Evolutionary conservation across 305 asterid species (phyloP).

Genomic region (Fraxinus sp.): DNA sequence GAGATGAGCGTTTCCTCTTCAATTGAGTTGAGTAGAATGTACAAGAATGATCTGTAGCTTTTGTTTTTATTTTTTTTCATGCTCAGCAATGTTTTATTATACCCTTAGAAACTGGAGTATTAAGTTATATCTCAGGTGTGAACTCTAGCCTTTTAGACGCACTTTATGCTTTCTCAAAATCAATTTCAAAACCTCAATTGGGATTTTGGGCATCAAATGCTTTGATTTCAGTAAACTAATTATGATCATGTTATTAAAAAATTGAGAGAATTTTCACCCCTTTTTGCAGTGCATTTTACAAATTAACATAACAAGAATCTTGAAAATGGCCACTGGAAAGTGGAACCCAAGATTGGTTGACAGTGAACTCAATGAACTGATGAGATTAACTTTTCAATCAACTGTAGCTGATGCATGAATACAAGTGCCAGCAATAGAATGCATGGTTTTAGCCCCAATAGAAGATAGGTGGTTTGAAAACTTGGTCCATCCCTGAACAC

Average conservation of each 20-base stretch:
- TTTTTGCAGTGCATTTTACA: neutral
- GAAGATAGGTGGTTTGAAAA: neutral
- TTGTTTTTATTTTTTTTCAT: neutral
- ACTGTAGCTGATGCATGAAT: neutral
- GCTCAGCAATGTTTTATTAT: slow-evolving; percentile 4
- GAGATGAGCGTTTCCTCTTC: slow-evolving; percentile 15
- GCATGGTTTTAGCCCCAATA: neutral
- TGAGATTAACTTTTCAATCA: neutral
- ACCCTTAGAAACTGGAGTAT: neutral
- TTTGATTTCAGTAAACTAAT: neutral
- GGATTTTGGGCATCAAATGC: neutral
- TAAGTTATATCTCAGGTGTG: neutral
- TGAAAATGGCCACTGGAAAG: neutral
- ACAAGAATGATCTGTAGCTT: slow-evolving; percentile 12
- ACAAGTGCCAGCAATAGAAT: neutral
- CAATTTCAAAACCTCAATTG: neutral
- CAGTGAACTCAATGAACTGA: neutral
- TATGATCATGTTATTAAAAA: neutral
- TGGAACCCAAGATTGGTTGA: neutral
- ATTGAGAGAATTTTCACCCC: neutral
- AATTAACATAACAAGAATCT: neutral
- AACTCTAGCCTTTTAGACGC: slow-evolving; percentile 3
- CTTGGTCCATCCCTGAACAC: neutral
- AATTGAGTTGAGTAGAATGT: slow-evolving; percentile 17
- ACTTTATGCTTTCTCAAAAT: neutral